Evolutionary conservation across 2,329 filamentous ascomycete species (phyloP).

Genomic region (Aureobasidium sp.): DNA sequence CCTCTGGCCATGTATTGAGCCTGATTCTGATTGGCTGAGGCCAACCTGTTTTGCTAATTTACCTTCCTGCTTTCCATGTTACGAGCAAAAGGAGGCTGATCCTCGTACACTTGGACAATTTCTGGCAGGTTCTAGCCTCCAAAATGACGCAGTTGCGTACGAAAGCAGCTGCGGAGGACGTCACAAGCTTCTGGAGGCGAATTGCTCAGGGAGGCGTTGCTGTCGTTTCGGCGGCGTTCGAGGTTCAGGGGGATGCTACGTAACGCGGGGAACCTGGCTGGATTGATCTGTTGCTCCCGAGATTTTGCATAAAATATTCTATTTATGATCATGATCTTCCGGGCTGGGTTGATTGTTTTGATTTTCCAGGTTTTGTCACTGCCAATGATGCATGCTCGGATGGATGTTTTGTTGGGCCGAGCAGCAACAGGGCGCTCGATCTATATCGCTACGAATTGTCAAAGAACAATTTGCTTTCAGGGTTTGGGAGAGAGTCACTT

Average conservation of each 20-base stretch:
- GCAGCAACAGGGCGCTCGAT: not conserved
- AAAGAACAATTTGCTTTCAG: not conserved
- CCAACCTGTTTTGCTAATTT: not conserved
- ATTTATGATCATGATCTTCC: slow-evolving; percentile 1
- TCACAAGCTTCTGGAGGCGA: not conserved
- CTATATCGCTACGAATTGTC: not conserved
- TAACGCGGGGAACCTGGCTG: not conserved
- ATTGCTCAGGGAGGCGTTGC: slow-evolving; percentile 1
- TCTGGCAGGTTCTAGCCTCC: slow-evolving; percentile 1
- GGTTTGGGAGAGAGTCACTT: not conserved
- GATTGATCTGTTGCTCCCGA: not conserved
- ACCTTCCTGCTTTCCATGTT: slow-evolving; percentile 6
- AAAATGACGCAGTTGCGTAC: not conserved
- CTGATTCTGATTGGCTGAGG: not conserved
- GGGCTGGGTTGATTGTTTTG: not conserved
- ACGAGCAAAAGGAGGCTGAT: slow-evolving; percentile 7
- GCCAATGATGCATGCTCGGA: not conserved
- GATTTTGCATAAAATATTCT: not conserved
- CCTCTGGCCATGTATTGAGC: not conserved
- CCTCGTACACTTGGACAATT: not conserved
- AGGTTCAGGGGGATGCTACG: not conserved
- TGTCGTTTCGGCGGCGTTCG: not conserved
- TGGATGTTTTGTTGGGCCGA: not conserved
- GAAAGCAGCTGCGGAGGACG: not conserved
- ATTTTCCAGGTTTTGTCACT: not conserved